phyloP scores from a whole-genome alignment of 176 grass and related monocot genomes.

The Thinopyrum elongatum region DNA sequence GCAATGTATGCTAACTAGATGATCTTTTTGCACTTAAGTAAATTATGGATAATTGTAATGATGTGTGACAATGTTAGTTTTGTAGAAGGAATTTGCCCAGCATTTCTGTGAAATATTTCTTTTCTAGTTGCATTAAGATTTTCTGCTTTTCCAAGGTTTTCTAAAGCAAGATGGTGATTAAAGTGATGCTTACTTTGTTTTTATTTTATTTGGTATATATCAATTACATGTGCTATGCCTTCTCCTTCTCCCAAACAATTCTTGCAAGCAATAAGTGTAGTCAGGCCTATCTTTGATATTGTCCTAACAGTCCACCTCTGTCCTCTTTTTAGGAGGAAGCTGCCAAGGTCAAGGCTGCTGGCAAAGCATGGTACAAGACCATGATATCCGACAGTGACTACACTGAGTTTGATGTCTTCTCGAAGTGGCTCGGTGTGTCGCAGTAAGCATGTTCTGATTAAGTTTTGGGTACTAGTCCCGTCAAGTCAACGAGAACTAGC shows the following conservation, averaged over 20 bases:
- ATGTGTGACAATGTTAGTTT: neutral
- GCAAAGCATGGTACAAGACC: constrained; percentile 75
- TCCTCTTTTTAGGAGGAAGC: constrained; percentile 33
- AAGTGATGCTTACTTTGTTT: neutral
- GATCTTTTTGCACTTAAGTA: neutral
- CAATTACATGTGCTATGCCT: neutral
- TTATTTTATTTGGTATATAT: neutral
- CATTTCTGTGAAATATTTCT: neutral
- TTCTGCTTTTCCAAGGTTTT: neutral
- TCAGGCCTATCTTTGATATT: neutral
- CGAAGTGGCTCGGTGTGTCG: constrained; percentile 78
- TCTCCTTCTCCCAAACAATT: neutral
- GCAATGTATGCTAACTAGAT: neutral
- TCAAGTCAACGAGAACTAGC: neutral
- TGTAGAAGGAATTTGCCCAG: neutral
- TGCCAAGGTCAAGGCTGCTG: constrained; percentile 54
- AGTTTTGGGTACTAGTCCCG: constrained; percentile 35
- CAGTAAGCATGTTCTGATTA: constrained; percentile 40
- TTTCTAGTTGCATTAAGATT: neutral
- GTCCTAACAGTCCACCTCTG: neutral
- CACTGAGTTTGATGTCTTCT: constrained; percentile 68
- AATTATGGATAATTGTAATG: neutral
- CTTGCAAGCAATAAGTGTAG: neutral
- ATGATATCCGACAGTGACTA: constrained; percentile 81
- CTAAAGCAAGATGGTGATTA: neutral